Base-by-base conservation (phyloP, 768 basidiomycete species). In the Auricularia sp. region DNA sequence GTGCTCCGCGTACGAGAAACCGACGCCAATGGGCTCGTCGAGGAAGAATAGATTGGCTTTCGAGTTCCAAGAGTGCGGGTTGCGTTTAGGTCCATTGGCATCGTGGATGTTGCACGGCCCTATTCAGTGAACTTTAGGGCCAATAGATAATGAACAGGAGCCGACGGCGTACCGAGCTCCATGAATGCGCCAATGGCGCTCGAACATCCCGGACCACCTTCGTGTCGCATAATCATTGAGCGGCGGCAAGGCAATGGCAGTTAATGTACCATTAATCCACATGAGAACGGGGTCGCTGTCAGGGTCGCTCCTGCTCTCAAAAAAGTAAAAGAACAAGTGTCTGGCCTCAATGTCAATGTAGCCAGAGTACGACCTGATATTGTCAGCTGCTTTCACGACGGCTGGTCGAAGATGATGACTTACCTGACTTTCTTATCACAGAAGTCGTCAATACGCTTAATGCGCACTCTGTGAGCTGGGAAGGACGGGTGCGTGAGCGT, bases 61-160 rank as follows among this genome's bases (percentile, higher is more conserved):
- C 43, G 70, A 68, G 71, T 77, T 82, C 81, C 81, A 83, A 0
- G 76, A 76, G 72, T 77, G 69, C 10, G 73, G 72, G 70, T 83
- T 82, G 71, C 56, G 65, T 6, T 51, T 65, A 5, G 70, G 69
- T 3, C 42, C 60, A 59, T 69, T 69, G 23, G 62, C 68, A 2
- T 63, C 54, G 29, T 70, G 59, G 62, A 74, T 65, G 10, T 61
- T 65, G 65, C 73, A 74, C 2, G 73, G 73, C 3, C 72, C 68
- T 44, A 63, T 61, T 12, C 23, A 60, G 12, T 18, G 33, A 34
- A 60, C 29, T 12, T n/a, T 14, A 35, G 59, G 59, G 18, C 29
- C 14, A 23, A 18, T 60, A 42, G 7, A 14, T 14, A 42, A 8
- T 42, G 8, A 42, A 42, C 18, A 29, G 29, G 29, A 29, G 29